These are phyloP conservation scores for Conoideocrella luteorostrata DNA, from an alignment of 2,329 filamentous ascomycete genomes.

Conservation along the genomic window DNA sequence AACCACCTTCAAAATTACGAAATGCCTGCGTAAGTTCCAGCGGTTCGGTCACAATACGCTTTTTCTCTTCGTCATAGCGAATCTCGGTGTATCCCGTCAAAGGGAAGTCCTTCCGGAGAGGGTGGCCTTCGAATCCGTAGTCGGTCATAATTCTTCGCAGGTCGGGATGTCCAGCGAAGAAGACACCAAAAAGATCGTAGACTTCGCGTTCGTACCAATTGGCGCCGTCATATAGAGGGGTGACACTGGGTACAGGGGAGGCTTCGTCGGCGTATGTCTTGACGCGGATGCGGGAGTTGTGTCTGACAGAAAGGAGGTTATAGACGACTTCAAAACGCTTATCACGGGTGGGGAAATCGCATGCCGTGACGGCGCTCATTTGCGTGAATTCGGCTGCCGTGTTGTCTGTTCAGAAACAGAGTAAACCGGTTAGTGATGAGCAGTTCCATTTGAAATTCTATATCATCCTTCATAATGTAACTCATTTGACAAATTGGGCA, in stretches of 20 bases:
- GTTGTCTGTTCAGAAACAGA: constrained; percentile 58
- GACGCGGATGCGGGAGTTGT: constrained; percentile 93
- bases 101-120: constrained; percentile 95
- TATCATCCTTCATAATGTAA: no score
- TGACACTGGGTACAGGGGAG: constrained; percentile 84
- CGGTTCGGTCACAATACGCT: constrained; percentile 96
- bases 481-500: no score
- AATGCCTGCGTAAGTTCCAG: constrained; percentile 97
- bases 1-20: constrained; percentile 93
- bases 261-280: constrained; percentile 99
- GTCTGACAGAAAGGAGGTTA: constrained; percentile 89
- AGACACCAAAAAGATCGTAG: constrained; percentile 95
- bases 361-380: constrained; percentile 84
- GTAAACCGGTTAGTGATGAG: background rate
- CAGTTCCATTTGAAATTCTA: constrained; percentile 70
- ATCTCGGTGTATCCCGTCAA: constrained; percentile 97
- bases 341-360: constrained; percentile 92
- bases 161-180: constrained; percentile 93
- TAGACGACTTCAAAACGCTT: constrained; percentile 98
- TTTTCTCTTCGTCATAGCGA: constrained; percentile 98
- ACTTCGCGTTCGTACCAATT: constrained; percentile 99
- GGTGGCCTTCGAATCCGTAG: constrained; percentile 97
- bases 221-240: constrained; percentile 81
- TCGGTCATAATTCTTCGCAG: constrained; percentile 98
- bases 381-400: constrained; percentile 95